Evolutionary conservation across 345 rosid species (phyloP).

Genomic region (Draba incana): DNA sequence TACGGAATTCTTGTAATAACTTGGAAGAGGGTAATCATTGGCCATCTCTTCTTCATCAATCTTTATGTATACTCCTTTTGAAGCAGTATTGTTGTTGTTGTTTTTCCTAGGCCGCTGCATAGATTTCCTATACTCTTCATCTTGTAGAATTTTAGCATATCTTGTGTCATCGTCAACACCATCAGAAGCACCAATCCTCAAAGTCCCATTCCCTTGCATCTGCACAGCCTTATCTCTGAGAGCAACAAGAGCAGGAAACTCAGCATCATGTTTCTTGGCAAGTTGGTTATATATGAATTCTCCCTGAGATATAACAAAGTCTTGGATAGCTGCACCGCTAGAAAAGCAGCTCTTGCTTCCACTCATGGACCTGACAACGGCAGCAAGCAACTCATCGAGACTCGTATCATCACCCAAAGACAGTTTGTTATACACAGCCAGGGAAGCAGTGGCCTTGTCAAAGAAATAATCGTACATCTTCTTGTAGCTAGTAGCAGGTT

Average conservation of each 20-base stretch:
- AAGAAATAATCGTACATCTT: conserved; percentile 53
- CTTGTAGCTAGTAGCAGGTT: conserved; percentile 59
- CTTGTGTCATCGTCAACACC: conserved; percentile 64
- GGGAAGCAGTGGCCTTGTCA: conserved; percentile 59
- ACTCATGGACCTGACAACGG: conserved; percentile 58
- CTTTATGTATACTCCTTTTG: conserved; percentile 62
- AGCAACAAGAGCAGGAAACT: conserved; percentile 55
- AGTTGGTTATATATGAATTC: conserved; percentile 70
- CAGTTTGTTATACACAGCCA: conserved; percentile 64
- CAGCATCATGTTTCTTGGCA: conserved; percentile 47
- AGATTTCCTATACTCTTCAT: conserved; percentile 71
- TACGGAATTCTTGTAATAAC: conserved; percentile 54
- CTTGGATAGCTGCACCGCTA: conserved; percentile 46
- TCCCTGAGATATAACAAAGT: conserved; percentile 63
- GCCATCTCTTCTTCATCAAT: conserved; percentile 88
- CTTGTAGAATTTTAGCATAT: conserved; percentile 66
- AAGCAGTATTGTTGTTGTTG: conserved; percentile 43
- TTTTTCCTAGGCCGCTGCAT: conserved; percentile 53
- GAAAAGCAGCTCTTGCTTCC: conserved; percentile 52
- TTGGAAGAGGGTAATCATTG: conserved; percentile 85
- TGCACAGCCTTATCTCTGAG: conserved; percentile 51
- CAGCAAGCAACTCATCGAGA: conserved; percentile 68
- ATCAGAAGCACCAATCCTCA: conserved; percentile 46
- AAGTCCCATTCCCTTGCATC: conserved; percentile 36
- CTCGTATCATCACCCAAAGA: conserved; percentile 62